Percentiles rank a stretch among this genome's conserved stretches.
phyloP scores from a whole-genome alignment of 2,329 filamentous ascomycete species.

The Immersiporthe knoxdaviesiana region DNA sequence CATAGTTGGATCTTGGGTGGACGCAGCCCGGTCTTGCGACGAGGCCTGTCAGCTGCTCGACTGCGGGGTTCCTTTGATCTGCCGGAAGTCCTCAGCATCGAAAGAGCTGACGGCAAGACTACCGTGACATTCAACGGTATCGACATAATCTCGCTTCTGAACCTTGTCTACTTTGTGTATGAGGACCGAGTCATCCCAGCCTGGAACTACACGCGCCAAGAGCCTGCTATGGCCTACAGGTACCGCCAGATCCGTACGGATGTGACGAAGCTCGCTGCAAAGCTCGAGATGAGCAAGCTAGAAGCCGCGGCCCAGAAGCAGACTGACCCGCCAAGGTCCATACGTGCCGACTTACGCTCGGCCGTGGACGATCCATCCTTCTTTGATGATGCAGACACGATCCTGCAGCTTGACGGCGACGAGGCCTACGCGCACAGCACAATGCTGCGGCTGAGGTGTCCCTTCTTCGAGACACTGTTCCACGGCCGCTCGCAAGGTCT shows the following conservation, averaged over 20 bases:
- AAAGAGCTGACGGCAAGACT: slow-evolving; percentile 53
- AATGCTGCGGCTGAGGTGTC: slow-evolving; percentile 80
- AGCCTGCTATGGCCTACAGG: slow-evolving; percentile 66
- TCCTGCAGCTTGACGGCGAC: slow-evolving; percentile 78
- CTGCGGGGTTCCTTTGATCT: slow-evolving; percentile 57
- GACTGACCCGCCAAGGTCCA: slow-evolving; percentile 62
- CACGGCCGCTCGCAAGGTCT: slow-evolving; percentile 81
- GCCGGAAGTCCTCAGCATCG: slow-evolving; percentile 63
- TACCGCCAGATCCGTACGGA: slow-evolving; percentile 83
- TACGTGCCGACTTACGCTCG: slow-evolving; percentile 70
- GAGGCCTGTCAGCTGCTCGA: slow-evolving; percentile 62
- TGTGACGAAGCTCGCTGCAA: slow-evolving; percentile 81
- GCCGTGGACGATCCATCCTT: slow-evolving; percentile 72
- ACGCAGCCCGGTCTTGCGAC: slow-evolving; percentile 71
- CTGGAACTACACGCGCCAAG: slow-evolving; percentile 78
- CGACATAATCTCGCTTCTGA: slow-evolving; percentile 78
- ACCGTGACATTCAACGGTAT: slow-evolving; percentile 68
- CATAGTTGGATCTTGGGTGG: slow-evolving; percentile 81
- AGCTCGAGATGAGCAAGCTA: slow-evolving; percentile 70
- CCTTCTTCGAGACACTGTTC: slow-evolving; percentile 91
- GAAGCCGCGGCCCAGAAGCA: slow-evolving; percentile 80
- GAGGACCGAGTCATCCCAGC: slow-evolving; percentile 79
- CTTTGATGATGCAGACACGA: slow-evolving; percentile 77
- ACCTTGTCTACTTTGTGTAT: slow-evolving; percentile 80
- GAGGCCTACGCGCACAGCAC: slow-evolving; percentile 76